Conservation (phyloP, 306 rosid species). For the Abrus precatorius region DNA sequence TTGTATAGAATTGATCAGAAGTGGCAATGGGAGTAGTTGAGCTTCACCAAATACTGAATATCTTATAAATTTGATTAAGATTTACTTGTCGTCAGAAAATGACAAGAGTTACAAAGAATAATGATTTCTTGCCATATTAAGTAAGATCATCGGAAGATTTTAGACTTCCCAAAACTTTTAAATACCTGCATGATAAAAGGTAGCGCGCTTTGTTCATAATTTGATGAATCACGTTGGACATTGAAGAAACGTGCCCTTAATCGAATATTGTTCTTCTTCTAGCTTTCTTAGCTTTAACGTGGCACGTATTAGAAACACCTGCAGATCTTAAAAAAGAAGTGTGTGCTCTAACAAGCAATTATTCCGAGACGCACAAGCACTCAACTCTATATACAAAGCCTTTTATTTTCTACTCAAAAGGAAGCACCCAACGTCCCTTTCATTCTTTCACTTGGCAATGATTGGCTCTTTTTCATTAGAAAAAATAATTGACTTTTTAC, state of each 20-base stretch:
- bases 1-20: slow-evolving; percentile 24
- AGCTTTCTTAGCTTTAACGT: slow-evolving; percentile 22
- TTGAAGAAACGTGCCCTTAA: slow-evolving; percentile 10
- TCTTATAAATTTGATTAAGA: slow-evolving; percentile 25
- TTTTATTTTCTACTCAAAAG: slow-evolving; percentile 12
- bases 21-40: slow-evolving; percentile 44
- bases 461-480: slow-evolving; percentile 9
- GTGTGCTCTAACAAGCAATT: slow-evolving; percentile 30
- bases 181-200: slow-evolving; percentile 22
- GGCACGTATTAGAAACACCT: slow-evolving; percentile 32
- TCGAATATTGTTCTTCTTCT: background rate
- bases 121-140: slow-evolving; percentile 13
- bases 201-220: background rate
- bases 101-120: slow-evolving; percentile 19
- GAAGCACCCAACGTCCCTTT: slow-evolving; percentile 1
- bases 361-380: slow-evolving; percentile 22
- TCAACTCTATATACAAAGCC: background rate
- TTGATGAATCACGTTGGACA: background rate
- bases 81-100: slow-evolving; percentile 18
- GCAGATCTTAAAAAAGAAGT: background rate
- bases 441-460: slow-evolving; percentile 10
- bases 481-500: background rate
- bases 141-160: slow-evolving; percentile 40
- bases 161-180: background rate
- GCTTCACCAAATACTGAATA: slow-evolving; percentile 20